Conservation (phyloP, 2,329 filamentous ascomycete genomes). For the Claviceps lovelessii region DNA sequence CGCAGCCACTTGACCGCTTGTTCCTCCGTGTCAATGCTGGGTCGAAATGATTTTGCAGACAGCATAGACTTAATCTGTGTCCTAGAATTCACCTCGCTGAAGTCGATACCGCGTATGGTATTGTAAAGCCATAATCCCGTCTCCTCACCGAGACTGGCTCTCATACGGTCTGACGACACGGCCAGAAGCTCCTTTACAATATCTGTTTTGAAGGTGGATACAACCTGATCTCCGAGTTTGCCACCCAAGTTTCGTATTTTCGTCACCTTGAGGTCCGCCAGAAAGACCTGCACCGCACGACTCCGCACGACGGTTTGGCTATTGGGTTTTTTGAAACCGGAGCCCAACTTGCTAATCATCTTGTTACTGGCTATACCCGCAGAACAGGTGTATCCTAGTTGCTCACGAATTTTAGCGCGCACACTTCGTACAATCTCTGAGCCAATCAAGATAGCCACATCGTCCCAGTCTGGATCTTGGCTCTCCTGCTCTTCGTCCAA, state of each 20-base stretch:
- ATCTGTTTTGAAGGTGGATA: slow-evolving; percentile 69
- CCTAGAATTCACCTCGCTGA: slow-evolving; percentile 74
- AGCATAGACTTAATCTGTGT: slow-evolving; percentile 97
- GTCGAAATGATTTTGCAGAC: slow-evolving; percentile 87
- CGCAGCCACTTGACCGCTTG: slow-evolving; percentile 74
- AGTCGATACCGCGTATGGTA: slow-evolving; percentile 72
- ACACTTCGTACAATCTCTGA: slow-evolving; percentile 77
- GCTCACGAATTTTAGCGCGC: slow-evolving; percentile 51
- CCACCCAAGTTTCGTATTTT: slow-evolving; percentile 93
- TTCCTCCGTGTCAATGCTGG: slow-evolving; percentile 61
- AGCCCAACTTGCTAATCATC: slow-evolving; percentile 87
- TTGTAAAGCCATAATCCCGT: slow-evolving; percentile 76
- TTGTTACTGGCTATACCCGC: slow-evolving; percentile 84
- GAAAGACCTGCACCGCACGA: slow-evolving; percentile 63
- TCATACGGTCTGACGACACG: slow-evolving; percentile 60
- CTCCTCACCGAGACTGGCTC: slow-evolving; percentile 66
- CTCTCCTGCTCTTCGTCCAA: slow-evolving; percentile 62
- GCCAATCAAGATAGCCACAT: slow-evolving; percentile 72
- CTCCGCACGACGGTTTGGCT: slow-evolving; percentile 88
- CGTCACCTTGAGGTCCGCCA: slow-evolving; percentile 78
- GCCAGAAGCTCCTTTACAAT: slow-evolving; percentile 59
- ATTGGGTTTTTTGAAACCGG: slow-evolving; percentile 83
- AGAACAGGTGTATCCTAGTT: slow-evolving; percentile 79
- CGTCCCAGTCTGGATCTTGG: slow-evolving; percentile 88
- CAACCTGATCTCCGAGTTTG: slow-evolving; percentile 79